These are phyloP conservation scores for Extremus antarcticus DNA, from an alignment of 495 filamentous ascomycete species.

Conservation along the genomic window DNA sequence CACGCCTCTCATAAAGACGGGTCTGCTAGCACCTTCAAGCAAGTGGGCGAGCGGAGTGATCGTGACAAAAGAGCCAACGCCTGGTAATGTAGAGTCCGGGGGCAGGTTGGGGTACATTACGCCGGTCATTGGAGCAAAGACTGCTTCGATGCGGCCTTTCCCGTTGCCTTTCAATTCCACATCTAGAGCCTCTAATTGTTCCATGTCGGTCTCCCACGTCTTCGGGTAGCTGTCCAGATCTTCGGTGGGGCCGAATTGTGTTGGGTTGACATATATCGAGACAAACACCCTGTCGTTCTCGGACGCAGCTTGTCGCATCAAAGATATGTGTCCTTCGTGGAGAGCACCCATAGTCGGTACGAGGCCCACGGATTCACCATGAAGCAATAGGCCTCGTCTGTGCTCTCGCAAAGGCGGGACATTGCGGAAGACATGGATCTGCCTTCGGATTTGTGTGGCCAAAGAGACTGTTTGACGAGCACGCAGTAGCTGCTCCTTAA, in stretches of 20 bases:
- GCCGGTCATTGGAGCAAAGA: slow-evolving; percentile 73
- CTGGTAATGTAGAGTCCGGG: slow-evolving; percentile 57
- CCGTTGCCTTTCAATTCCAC: slow-evolving; percentile 43
- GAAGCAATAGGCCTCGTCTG: slow-evolving; percentile 55
- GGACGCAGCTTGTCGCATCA: slow-evolving; percentile 73
- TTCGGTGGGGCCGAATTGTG: slow-evolving; percentile 86
- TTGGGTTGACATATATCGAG: slow-evolving; percentile 88
- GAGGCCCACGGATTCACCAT: slow-evolving; percentile 65
- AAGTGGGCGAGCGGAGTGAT: slow-evolving; percentile 72
- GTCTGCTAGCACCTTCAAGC: slow-evolving; percentile 75
- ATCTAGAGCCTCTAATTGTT: slow-evolving; percentile 56
- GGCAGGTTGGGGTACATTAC: slow-evolving; percentile 82
- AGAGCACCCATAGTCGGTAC: slow-evolving; percentile 97
- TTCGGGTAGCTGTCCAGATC: slow-evolving; percentile 80
- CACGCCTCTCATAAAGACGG: slow-evolving; percentile 92
- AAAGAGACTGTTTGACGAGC: neutral
- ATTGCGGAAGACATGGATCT: slow-evolving; percentile 60
- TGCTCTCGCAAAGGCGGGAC: slow-evolving; percentile 59
- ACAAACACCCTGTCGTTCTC: slow-evolving; percentile 82
- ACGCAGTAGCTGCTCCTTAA: too few relatives aligned
- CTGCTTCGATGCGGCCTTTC: slow-evolving; percentile 60
- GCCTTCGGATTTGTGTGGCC: neutral
- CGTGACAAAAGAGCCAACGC: slow-evolving; percentile 77
- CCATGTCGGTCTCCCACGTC: slow-evolving; percentile 72
- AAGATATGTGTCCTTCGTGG: slow-evolving; percentile 77